Evolutionary conservation across 1,284 basidiomycete genomes (phyloP).

Genomic region (Trichosporon coremiiforme): DNA sequence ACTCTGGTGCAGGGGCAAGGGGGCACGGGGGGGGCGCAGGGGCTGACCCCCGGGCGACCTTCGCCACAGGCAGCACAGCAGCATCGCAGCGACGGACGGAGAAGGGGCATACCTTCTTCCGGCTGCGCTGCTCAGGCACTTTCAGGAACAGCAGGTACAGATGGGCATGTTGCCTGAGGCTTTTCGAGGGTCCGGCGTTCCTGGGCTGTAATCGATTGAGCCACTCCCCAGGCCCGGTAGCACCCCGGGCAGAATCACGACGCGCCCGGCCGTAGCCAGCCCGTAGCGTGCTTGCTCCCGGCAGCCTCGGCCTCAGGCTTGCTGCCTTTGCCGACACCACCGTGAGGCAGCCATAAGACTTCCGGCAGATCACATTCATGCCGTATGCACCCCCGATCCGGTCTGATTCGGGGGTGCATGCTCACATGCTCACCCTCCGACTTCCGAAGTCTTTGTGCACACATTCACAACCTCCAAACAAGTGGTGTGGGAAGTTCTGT

Average conservation of each 20-base stretch:
- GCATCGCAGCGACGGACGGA: too few species aligned
- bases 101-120: background rate
- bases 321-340: too few species aligned
- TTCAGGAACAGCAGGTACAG: background rate
- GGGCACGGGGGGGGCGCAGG: too few species aligned
- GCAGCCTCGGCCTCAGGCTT: background rate
- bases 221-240: background rate
- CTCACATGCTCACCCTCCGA: background rate
- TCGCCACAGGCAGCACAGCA: too few species aligned
- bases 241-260: slow-evolving; percentile 5
- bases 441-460: background rate
- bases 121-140: slow-evolving; percentile 4
- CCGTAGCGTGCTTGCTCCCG: slow-evolving; percentile 11
- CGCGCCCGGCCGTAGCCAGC: background rate
- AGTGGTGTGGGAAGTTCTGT: background rate
- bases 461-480: background rate
- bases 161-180: background rate
- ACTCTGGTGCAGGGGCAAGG: too few species aligned
- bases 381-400: background rate
- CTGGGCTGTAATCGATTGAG: background rate
- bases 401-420: background rate
- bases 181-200: background rate
- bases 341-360: background rate
- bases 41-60: too few species aligned
- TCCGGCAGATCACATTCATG: slow-evolving; percentile 1